These are phyloP conservation scores for Anethum foeniculum DNA, from an alignment of 140 eudicot genomes.

Conservation along the genomic window DNA sequence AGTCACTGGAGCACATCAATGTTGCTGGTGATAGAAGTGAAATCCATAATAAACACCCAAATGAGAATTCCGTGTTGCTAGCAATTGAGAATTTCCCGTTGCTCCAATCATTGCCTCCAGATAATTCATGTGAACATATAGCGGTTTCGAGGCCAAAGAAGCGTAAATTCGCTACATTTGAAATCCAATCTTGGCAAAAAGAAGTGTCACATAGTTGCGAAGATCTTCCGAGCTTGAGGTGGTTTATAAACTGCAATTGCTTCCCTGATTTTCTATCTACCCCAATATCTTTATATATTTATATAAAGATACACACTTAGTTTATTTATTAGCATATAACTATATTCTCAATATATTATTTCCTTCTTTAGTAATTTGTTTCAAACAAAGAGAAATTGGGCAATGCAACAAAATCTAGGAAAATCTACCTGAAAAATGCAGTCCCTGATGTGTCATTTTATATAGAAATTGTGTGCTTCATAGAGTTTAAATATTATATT, in stretches of 20 bases:
- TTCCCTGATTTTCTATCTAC: not conserved
- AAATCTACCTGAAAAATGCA: not conserved
- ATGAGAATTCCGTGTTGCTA: conserved; percentile 18
- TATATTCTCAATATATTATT: not conserved
- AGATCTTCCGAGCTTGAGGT: conserved; percentile 48
- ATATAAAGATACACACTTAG: too few relatives aligned
- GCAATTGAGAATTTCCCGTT: conserved; percentile 30
- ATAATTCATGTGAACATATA: conserved; percentile 18
- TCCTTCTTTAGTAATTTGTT: not conserved
- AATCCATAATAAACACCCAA: conserved; percentile 20
- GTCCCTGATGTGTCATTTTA: not conserved
- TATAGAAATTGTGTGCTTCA: not conserved
- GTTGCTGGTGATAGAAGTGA: conserved; percentile 33
- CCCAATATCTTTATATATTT: too few relatives aligned
- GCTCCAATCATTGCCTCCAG: conserved; percentile 19
- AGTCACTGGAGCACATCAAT: conserved; percentile 29
- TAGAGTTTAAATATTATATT: not conserved
- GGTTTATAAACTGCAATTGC: conserved; percentile 15
- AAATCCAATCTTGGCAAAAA: conserved; percentile 54
- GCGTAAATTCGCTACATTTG: conserved; percentile 44
- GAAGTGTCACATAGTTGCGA: conserved; percentile 39
- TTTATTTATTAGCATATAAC: not conserved
- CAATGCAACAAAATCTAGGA: not conserved
- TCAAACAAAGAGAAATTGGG: not conserved
- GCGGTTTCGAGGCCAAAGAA: conserved; percentile 35